These are phyloP conservation scores for Maudiozyma pseudohumilis DNA, from an alignment of 805 yeast species.

Conservation along the genomic window DNA sequence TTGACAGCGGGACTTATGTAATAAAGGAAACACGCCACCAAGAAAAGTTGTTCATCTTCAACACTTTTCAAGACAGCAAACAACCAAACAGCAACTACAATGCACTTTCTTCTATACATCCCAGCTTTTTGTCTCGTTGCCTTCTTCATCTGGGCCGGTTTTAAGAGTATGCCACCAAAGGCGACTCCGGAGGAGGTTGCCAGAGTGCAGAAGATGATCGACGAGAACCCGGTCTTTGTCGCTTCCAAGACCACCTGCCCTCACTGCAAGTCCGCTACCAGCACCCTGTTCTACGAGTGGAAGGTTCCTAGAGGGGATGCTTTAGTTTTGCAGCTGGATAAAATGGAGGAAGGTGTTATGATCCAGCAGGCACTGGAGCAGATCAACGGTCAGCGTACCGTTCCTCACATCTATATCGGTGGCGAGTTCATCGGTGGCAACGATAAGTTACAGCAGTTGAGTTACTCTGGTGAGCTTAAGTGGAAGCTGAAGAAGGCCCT, in stretches of 20 bases:
- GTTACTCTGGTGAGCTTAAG: constrained; percentile 49
- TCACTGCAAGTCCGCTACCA: constrained; percentile 40
- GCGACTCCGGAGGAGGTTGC: constrained; percentile 47
- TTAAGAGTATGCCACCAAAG: constrained; percentile 1
- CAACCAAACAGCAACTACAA: no score
- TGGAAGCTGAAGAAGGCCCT: constrained; percentile 1
- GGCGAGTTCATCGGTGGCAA: constrained; percentile 95
- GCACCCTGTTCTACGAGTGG: constrained; percentile 29
- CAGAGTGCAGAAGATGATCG: constrained; percentile 55
- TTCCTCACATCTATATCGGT: constrained; percentile 81
- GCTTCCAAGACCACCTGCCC: constrained; percentile 78
- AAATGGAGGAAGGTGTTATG: constrained; percentile 60
- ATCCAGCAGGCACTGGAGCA: constrained; percentile 68
- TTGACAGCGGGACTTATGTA: no score
- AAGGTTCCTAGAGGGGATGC: constrained; percentile 36
- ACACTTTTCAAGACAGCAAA: no score
- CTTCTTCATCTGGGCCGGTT: neutral
- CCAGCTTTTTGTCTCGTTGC: neutral
- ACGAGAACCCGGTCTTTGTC: constrained; percentile 56
- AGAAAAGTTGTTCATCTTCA: no score
- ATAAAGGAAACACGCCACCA: no score
- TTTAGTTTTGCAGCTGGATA: constrained; percentile 33
- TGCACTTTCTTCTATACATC: no score
- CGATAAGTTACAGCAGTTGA: constrained; percentile 73
- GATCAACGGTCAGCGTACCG: constrained; percentile 84